Evolutionary conservation across 139 green algal genomes (phyloP), one percentile per base, ranked within the genome.

Genomic region (Astrephomene gubernaculifera): DNA sequence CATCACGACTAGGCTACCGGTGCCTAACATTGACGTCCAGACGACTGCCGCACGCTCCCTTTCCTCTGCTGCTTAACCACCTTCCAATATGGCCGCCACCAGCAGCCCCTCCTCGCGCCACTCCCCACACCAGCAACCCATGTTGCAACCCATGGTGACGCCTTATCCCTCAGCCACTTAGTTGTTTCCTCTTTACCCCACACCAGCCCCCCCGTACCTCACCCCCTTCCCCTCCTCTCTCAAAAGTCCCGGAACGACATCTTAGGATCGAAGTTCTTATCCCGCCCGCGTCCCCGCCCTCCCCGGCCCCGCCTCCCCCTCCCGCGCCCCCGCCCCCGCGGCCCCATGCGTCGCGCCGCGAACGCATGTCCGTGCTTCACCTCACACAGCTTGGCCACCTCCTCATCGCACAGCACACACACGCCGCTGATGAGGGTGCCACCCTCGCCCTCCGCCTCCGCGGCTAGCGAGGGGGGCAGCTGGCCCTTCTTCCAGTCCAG

Each of bases 161-260:
- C n/a, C n/a, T n/a, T n/a, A n/a, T n/a, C n/a, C n/a, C n/a, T n/a
- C n/a, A n/a, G n/a, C n/a, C n/a, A n/a, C n/a, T n/a, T n/a, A n/a
- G n/a, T n/a, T n/a, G n/a, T n/a, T n/a, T n/a, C n/a, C n/a, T n/a
- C n/a, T n/a, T n/a, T n/a, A n/a, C n/a, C n/a, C n/a, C n/a, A n/a
- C n/a, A n/a, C n/a, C n/a, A n/a, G n/a, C n/a, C n/a, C n/a, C n/a
- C n/a, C n/a, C n/a, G n/a, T n/a, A n/a, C n/a, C n/a, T n/a, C 69
- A 57, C 17, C 49, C 49, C 49, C 12, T 17, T 25, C 49, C 12
- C 49, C 49, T 12, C 49, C 49, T 57, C 12, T n/a, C 53, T 78
- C 57, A 95, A 60, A 95, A 95, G 60, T 91, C 92, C 25, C 89
- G 68, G 71, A 96, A 96, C 60, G 85, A 94, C 93, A 96, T 94